Conservation (phyloP, 2,329 filamentous ascomycete genomes). For the Sporothrix pallida region DNA sequence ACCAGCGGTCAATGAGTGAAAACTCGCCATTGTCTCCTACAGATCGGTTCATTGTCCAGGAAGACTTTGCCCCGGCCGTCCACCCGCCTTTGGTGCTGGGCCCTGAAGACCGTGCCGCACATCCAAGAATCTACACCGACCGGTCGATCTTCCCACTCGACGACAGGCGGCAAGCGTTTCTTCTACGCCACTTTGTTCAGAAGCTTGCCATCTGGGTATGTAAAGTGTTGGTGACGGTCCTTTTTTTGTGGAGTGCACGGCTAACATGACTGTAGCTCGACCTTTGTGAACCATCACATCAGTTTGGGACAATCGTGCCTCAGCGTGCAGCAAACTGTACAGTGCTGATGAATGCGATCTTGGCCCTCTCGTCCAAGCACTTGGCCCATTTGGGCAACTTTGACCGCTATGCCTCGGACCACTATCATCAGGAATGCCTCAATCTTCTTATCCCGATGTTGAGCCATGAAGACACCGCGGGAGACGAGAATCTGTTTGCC, state of each 20-base stretch:
- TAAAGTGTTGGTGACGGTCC: neutral
- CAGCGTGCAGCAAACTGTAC: conserved; percentile 57
- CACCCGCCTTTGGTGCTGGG: conserved; percentile 15
- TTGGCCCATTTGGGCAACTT: conserved; percentile 56
- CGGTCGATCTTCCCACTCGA: conserved; percentile 42
- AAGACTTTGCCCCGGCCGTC: conserved; percentile 32
- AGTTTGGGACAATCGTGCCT: conserved; percentile 62
- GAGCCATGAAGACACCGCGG: conserved; percentile 47
- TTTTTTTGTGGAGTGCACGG: too few species aligned
- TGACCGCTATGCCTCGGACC: conserved; percentile 56
- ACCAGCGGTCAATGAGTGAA: neutral
- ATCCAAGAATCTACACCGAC: conserved; percentile 39
- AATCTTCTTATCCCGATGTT: conserved; percentile 56
- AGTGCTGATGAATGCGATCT: conserved; percentile 61
- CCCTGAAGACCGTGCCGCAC: conserved; percentile 6
- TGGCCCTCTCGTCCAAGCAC: conserved; percentile 62
- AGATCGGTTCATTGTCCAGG: conserved; percentile 43
- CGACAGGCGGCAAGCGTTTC: conserved; percentile 41
- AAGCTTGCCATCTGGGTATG: conserved; percentile 47
- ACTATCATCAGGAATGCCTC: conserved; percentile 61
- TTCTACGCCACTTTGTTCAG: conserved; percentile 46
- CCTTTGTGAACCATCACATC: conserved; percentile 49
- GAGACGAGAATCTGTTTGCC: conserved; percentile 59
- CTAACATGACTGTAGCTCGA: conserved; percentile 48
- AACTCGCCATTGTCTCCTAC: conserved; percentile 39